Base-by-base conservation (phyloP, 495 filamentous ascomycete species). In the Immersiella caudata region DNA sequence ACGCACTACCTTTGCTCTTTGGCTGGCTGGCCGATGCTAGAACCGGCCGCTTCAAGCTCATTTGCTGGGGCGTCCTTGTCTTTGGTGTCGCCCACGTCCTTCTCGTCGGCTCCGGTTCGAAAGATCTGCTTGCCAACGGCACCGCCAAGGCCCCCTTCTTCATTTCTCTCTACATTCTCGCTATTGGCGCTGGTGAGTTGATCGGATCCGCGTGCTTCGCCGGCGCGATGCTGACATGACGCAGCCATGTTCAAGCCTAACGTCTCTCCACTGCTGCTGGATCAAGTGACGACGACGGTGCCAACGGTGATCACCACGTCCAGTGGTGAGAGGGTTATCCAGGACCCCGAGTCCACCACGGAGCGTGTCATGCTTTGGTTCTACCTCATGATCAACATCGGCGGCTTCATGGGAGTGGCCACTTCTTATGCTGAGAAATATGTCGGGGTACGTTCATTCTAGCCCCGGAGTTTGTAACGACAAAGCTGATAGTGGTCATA, bases 81-180 rank as follows among this genome's bases (percentile, higher is more conserved):
- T 90, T 87, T 66, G 84, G 89, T 71, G 49, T 89, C 61, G 87
- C 87, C n/a, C 88, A 91, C 72, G 75, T 90, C 35, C 81, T 91
- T 62, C 81, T 90, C 73, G 78, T 90, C 52, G 76, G 81, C 62
- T 85, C 85, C n/a, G 88, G 87, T 12, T 78, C 88, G 16, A 88
- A 86, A 57, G 71, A 78, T 8, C 81, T 90, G 2, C 79, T 92
- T n/a, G 80, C 83, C 18, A 79, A 73, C 58, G 87, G 87, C 22
- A 78, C 81, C 40, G 77, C 85, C 16, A 84, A 86, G 57, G 80
- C 78, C 0, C 86, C 87, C 7, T 90, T 85, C 71, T 83, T 89
- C 67, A 67, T 89, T 35, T 82, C 83, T 6, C 76, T 90, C 16
- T 80, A 88, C 67, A 80, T 88, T 62, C 82, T 90, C 14, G 80